phyloP scores from a whole-genome alignment of 306 rosid genomes.

The Dryas alaskensis region DNA sequence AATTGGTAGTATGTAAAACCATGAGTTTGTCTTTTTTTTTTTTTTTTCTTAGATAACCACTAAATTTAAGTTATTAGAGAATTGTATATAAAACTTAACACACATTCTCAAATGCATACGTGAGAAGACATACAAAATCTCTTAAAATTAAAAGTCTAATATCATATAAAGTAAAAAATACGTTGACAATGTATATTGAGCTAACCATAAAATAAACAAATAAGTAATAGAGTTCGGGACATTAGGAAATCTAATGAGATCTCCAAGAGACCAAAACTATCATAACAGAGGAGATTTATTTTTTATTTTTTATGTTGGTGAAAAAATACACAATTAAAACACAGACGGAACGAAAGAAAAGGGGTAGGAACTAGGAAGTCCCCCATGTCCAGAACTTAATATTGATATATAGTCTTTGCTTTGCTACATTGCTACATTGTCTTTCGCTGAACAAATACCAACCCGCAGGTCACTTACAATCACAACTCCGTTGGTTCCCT shows the following conservation, averaged over 20 bases:
- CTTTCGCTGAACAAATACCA: constrained; percentile 10
- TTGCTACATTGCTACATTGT: constrained; percentile 33
- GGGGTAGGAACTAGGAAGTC: not conserved
- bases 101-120: too few relatives aligned
- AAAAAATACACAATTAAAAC: not conserved
- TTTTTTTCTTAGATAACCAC: too few relatives aligned
- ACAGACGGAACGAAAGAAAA: not conserved
- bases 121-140: too few relatives aligned
- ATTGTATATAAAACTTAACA: too few relatives aligned
- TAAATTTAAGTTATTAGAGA: too few relatives aligned
- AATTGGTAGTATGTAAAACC: too few relatives aligned
- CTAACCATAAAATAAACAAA: not conserved
- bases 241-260: not conserved
- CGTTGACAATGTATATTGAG: too few relatives aligned
- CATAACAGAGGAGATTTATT: not conserved
- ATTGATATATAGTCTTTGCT: not conserved
- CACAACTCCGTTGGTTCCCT: constrained; percentile 23
- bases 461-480: constrained; percentile 14
- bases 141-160: too few relatives aligned
- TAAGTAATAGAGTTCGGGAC: not conserved
- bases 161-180: too few relatives aligned
- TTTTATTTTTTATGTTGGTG: not conserved
- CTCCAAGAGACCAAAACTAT: not conserved
- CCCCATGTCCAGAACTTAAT: constrained; percentile 15
- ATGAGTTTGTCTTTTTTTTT: too few relatives aligned